phyloP scores from a whole-genome alignment of 2,329 filamentous ascomycete genomes.

The Fusarium burgessii region DNA sequence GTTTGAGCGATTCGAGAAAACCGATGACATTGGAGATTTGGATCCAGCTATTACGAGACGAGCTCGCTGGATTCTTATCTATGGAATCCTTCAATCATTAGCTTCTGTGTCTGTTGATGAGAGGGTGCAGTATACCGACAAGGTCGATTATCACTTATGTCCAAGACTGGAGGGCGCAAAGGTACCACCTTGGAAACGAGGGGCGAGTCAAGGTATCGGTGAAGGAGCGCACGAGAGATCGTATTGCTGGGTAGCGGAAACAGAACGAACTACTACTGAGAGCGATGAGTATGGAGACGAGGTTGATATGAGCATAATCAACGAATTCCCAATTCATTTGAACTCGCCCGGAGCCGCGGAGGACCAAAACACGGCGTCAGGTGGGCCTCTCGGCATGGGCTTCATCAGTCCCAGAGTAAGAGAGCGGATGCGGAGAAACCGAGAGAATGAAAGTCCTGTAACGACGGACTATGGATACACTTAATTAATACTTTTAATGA shows the following conservation, averaged over 20 bases:
- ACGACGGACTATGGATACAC: conserved; percentile 11
- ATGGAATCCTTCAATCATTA: conserved; percentile 70
- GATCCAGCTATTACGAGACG: conserved; percentile 67
- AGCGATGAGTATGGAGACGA: conserved; percentile 14
- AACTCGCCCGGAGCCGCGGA: conserved; percentile 16
- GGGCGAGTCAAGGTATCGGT: conserved; percentile 32
- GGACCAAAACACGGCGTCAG: conserved; percentile 14
- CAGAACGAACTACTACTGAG: conserved; percentile 32
- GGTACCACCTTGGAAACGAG: conserved; percentile 65
- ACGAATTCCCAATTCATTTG: conserved; percentile 21
- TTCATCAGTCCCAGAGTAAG: conserved; percentile 10
- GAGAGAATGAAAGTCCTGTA: conserved; percentile 22
- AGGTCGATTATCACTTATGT: conserved; percentile 68
- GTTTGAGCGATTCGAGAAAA: conserved; percentile 68
- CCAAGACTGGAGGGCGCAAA: conserved; percentile 58
- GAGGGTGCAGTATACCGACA: conserved; percentile 63
- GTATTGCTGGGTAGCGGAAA: conserved; percentile 63
- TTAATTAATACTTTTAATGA: conserved; percentile 1
- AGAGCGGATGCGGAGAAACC: conserved; percentile 7
- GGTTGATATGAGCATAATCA: conserved; percentile 14
- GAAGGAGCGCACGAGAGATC: conserved; percentile 63
- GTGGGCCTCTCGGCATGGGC: conserved; percentile 23
- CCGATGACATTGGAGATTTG: conserved; percentile 61
- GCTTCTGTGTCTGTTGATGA: conserved; percentile 70
- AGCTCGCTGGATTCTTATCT: conserved; percentile 71